Base-by-base conservation (phyloP, 306 rosid species). In the Casuarina cunninghamiana region DNA sequence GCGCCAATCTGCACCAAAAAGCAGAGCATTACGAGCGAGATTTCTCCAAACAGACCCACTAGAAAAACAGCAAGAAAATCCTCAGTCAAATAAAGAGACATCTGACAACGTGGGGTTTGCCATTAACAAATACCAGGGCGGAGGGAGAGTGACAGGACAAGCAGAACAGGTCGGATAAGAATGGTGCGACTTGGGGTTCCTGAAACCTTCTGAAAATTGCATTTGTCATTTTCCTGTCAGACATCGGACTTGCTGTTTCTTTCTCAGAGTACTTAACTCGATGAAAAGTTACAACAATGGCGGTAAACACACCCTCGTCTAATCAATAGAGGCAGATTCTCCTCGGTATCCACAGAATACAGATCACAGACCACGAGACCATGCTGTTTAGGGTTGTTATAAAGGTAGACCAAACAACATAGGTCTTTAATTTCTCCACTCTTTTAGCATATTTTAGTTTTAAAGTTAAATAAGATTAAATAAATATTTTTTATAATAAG, bases 221-320 rank as follows among this genome's bases (percentile, higher is more conserved):
- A 53, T 57, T 87, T 90, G 89, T 82, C 94, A 74, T 84, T 84
- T 88, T 82, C 85, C 69, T 88, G 90, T 90, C 90, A 85, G 90
- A 78, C 65, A 46, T 77, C 69, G 81, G 83, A 63, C 63, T 78
- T 69, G 75, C 16, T 48, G 75, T 21, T 57, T 21, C 6, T 21
- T 8, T 57, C 9, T 4, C 9, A 19, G 63, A 5, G 8, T 21
- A 8, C 21, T 16, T 3, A 15, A 51, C 17, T 54, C 17, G 10
- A 55, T 72, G 46, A 16, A 5, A 17, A 6, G 2, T 46, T 2
- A 7, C 7, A 46, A 46, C 8, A 68, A 67, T n/a, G 43, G 11
- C 35, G 2, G 44, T 5, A 48, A 26, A 19, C 10, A 61, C 6
- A 37, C 41, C 39, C 53, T 51, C 45, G 11, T 66, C 9, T 39